phyloP scores from a whole-genome alignment of 164 flowering plant genomes.

The Vitis cinerea region DNA sequence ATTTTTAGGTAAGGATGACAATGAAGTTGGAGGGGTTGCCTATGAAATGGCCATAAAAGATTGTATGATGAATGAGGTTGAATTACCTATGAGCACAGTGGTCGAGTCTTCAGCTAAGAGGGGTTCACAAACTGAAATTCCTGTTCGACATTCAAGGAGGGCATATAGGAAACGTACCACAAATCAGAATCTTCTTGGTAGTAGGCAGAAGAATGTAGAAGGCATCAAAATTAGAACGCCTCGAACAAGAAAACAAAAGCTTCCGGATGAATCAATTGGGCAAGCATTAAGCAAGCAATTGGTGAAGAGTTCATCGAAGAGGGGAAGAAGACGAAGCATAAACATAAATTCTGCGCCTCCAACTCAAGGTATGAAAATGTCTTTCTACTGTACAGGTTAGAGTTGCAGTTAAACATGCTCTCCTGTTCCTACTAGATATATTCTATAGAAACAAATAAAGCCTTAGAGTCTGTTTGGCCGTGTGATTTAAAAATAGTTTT shows the following conservation, averaged over 20 bases:
- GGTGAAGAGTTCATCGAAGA: neutral
- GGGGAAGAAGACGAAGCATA: neutral
- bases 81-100: neutral
- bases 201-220: neutral
- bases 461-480: too few relatives aligned
- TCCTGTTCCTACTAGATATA: too few relatives aligned
- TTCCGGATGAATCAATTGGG: neutral
- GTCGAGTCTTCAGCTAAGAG: slow-evolving; percentile 17
- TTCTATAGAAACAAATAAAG: too few relatives aligned
- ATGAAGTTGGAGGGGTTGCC: neutral
- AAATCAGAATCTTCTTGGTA: neutral
- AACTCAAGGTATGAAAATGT: neutral
- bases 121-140: neutral
- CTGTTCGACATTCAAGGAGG: neutral
- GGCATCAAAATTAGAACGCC: neutral
- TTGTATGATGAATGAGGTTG: slow-evolving; percentile 11
- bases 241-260: neutral
- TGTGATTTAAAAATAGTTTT: too few relatives aligned
- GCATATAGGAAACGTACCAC: too few relatives aligned
- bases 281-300: slow-evolving; percentile 3
- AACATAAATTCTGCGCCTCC: neutral
- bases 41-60: slow-evolving; percentile 2
- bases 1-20: slow-evolving; percentile 16
- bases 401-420: too few relatives aligned
- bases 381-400: neutral